A percentile compares a stretch with the other conserved stretches of the same genome.
phyloP scores from a whole-genome alignment of 73 alveolate species.

The Tetrahymena malaccensis region DNA sequence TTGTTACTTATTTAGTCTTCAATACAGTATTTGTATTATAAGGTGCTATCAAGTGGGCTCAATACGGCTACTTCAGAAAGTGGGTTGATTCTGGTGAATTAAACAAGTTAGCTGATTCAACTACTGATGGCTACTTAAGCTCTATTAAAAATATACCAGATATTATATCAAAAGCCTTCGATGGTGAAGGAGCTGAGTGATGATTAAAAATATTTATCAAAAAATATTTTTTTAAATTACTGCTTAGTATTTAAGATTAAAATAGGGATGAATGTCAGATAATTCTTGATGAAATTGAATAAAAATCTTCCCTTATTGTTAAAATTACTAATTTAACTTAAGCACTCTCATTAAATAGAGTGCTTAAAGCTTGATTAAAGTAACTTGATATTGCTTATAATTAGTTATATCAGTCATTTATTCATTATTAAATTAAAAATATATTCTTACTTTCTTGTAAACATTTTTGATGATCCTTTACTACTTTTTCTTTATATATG shows the following conservation, averaged over 20 bases:
- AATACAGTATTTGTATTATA: neutral
- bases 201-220: neutral
- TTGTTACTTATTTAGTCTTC: neutral
- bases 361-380: neutral
- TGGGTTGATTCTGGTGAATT: constrained; percentile 1
- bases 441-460: neutral
- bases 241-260: neutral
- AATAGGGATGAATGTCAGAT: neutral
- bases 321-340: neutral
- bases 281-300: neutral
- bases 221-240: neutral
- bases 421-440: neutral
- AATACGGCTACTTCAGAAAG: neutral
- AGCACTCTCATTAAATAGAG: neutral
- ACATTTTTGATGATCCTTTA: neutral
- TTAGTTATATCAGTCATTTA: neutral
- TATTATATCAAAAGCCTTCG: neutral
- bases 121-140: neutral
- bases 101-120: neutral
- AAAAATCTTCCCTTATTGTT: neutral
- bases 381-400: neutral
- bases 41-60: neutral
- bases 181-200: neutral
- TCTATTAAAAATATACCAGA: neutral
- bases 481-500: neutral